Percentiles rank a stretch among this genome's conserved stretches.
Conservation (phyloP, 371 early-diverging fungal species). For the Actinomucor elegans region DNA sequence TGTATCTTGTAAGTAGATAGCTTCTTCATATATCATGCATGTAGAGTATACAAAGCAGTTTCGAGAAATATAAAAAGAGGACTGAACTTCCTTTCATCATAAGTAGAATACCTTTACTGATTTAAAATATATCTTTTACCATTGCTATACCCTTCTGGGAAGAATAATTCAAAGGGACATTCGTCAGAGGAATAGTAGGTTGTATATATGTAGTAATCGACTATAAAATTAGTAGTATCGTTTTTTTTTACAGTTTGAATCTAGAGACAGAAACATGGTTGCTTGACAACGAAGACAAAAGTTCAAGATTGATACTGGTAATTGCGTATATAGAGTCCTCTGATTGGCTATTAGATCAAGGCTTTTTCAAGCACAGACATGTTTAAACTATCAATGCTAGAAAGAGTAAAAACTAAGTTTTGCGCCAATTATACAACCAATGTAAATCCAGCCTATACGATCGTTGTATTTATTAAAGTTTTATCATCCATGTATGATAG, state of each 20-base stretch:
- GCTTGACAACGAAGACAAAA: conserved; percentile 8
- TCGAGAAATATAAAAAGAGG: too few species aligned
- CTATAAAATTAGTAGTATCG: neutral
- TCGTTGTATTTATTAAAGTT: conserved; percentile 72
- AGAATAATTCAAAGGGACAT: conserved; percentile 3
- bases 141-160: conserved; percentile 4
- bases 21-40: conserved; percentile 80
- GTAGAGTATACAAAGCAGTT: conserved; percentile 33
- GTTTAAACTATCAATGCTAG: conserved; percentile 9
- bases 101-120: conserved; percentile 68
- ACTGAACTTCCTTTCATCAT: neutral
- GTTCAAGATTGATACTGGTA: neutral
- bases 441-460: conserved; percentile 69
- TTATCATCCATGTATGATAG: conserved; percentile 71
- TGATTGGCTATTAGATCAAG: neutral
- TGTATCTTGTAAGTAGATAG: conserved; percentile 82
- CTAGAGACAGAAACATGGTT: conserved; percentile 12
- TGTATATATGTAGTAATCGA: neutral
- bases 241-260: neutral
- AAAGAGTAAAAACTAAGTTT: conserved; percentile 65
- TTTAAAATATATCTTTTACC: conserved; percentile 63
- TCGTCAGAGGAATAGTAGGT: conserved; percentile 12
- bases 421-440: conserved; percentile 69
- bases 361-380: neutral
- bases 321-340: neutral